A percentile compares a stretch with the other conserved stretches of the same genome.
Evolutionary conservation across 495 filamentous ascomycete species (phyloP).

Genomic region (Elasticomyces elasticus): DNA sequence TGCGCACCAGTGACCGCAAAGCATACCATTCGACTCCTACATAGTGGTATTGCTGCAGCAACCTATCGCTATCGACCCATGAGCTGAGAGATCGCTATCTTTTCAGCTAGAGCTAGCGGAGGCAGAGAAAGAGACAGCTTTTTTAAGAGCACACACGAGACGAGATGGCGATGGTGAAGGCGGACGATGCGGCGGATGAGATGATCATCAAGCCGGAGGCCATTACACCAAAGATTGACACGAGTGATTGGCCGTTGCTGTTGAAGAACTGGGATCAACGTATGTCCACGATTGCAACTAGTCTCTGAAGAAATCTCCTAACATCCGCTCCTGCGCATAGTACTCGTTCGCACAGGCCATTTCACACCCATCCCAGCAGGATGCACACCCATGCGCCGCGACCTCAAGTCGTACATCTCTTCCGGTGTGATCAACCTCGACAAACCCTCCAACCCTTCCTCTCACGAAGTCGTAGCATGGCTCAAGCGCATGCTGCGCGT

Average conservation of each 20-base stretch:
- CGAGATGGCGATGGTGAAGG: constrained; percentile 50
- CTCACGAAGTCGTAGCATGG: constrained; percentile 98
- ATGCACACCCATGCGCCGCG: constrained; percentile 74
- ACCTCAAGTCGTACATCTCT: constrained; percentile 88
- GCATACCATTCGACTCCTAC: not conserved
- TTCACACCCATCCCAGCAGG: constrained; percentile 90
- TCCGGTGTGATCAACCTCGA: constrained; percentile 97
- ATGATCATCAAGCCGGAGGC: constrained; percentile 74
- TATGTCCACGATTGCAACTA: constrained; percentile 35
- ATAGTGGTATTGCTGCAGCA: not conserved
- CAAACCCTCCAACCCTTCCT: constrained; percentile 95
- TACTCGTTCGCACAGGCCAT: constrained; percentile 79
- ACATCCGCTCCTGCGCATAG: constrained; percentile 33
- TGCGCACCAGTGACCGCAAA: not conserved
- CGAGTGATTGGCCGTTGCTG: constrained; percentile 76
- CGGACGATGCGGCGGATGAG: constrained; percentile 59
- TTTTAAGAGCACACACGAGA: not conserved
- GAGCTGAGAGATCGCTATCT: not conserved
- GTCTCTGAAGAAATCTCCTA: not conserved
- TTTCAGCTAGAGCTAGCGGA: not conserved
- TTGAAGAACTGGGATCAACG: constrained; percentile 84
- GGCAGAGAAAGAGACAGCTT: not conserved
- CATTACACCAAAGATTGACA: constrained; percentile 58
- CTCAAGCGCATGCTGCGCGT: constrained; percentile 88
- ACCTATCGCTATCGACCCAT: constrained; percentile 2